These are phyloP conservation scores for Suillus ampliporus DNA, from an alignment of 768 basidiomycete species.

Conservation along the genomic window DNA sequence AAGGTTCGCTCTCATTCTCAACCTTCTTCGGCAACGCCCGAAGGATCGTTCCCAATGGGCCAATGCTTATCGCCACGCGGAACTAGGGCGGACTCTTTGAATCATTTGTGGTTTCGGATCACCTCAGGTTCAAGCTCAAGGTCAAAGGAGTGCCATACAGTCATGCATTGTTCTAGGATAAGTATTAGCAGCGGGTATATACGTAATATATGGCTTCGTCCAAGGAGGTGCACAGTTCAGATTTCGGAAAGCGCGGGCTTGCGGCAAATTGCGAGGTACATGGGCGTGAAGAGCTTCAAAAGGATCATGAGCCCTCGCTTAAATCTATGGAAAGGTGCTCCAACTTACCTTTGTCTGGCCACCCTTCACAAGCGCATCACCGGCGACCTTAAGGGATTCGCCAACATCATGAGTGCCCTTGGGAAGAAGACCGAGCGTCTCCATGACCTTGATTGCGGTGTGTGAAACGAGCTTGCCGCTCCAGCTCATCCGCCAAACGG, in stretches of 20 bases:
- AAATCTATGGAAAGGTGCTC: not conserved
- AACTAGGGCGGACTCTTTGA: not conserved
- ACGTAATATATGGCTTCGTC: not conserved
- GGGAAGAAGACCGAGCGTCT: slow-evolving; percentile 76
- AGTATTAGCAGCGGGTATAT: slow-evolving; percentile 7
- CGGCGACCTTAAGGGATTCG: slow-evolving; percentile 80
- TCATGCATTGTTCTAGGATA: not conserved
- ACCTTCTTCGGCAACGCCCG: slow-evolving; percentile 27
- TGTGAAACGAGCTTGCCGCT: slow-evolving; percentile 82
- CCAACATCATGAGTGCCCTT: slow-evolving; percentile 88
- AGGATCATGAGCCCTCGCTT: slow-evolving; percentile 19
- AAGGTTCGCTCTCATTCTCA: slow-evolving; percentile 14
- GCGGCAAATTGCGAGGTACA: slow-evolving; percentile 73
- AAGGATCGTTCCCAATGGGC: slow-evolving; percentile 30
- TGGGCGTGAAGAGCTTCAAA: slow-evolving; percentile 82
- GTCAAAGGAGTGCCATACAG: not conserved
- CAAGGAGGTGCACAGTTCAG: not conserved
- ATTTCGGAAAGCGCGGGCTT: slow-evolving; percentile 46
- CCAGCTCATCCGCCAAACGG: slow-evolving; percentile 84
- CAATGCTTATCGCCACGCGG: slow-evolving; percentile 10
- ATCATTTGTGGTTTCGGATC: slow-evolving; percentile 6
- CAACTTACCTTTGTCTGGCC: slow-evolving; percentile 75
- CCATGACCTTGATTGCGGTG: slow-evolving; percentile 72
- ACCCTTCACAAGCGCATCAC: slow-evolving; percentile 71
- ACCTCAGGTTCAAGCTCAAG: slow-evolving; percentile 4